Evolutionary conservation across 2,329 filamentous ascomycete species (phyloP).

Genomic region (Penicillium occitanis): DNA sequence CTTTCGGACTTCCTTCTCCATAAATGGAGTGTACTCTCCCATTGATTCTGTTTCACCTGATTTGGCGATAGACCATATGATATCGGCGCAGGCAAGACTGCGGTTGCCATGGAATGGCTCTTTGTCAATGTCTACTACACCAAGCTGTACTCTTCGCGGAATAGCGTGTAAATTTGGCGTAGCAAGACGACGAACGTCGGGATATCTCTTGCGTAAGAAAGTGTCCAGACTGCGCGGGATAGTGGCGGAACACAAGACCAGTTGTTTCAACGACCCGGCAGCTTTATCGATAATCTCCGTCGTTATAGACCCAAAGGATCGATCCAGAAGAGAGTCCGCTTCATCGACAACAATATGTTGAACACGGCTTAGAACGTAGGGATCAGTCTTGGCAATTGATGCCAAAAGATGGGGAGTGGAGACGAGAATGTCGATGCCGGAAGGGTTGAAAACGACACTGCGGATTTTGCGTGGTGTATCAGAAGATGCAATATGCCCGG

Average conservation of each 20-base stretch:
- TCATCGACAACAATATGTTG: constrained; percentile 89
- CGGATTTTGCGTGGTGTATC: constrained; percentile 77
- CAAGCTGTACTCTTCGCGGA: constrained; percentile 87
- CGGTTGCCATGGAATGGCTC: constrained; percentile 95
- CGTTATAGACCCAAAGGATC: constrained; percentile 83
- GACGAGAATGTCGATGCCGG: constrained; percentile 81
- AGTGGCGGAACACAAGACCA: constrained; percentile 92
- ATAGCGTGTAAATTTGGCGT: constrained; percentile 97
- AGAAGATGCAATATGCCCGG: constrained; percentile 76
- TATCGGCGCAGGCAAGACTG: constrained; percentile 87
- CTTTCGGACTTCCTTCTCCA: constrained; percentile 66
- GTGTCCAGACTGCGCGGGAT: constrained; percentile 88
- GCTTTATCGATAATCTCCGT: constrained; percentile 78
- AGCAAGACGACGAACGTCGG: constrained; percentile 78
- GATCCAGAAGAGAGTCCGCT: constrained; percentile 92
- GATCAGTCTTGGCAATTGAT: constrained; percentile 84
- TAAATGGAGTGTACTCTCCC: constrained; percentile 35
- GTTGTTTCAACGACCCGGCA: constrained; percentile 75
- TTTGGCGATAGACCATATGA: constrained; percentile 89
- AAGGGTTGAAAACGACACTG: constrained; percentile 74
- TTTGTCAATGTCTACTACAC: constrained; percentile 85
- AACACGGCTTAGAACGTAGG: constrained; percentile 89
- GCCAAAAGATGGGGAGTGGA: constrained; percentile 86
- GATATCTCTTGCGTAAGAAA: constrained; percentile 78
- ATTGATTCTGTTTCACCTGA: constrained; percentile 55